Evolutionary conservation across 179 eudicot species (phyloP).

Genomic region (Beta macrorhiza): DNA sequence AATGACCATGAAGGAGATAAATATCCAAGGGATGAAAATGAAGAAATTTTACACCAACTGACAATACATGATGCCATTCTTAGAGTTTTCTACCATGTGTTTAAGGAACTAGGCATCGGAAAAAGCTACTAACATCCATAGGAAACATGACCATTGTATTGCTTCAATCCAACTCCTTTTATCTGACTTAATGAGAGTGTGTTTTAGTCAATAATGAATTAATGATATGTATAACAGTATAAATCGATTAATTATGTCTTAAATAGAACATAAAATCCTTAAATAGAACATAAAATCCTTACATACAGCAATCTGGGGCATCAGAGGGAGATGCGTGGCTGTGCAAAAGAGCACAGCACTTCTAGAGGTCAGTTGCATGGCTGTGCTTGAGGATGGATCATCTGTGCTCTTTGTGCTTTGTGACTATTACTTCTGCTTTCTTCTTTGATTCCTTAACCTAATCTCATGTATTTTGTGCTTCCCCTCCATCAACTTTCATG

Average conservation of each 20-base stretch:
- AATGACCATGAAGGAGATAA: not conserved
- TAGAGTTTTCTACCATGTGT: not conserved
- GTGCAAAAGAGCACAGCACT: not conserved
- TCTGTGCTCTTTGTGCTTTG: too few species aligned
- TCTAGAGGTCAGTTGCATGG: not conserved
- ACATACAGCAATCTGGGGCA: not conserved
- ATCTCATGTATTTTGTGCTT: too few species aligned
- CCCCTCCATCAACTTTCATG: not conserved
- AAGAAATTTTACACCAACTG: not conserved
- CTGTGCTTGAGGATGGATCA: too few species aligned
- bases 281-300: not conserved
- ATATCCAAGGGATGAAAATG: not conserved
- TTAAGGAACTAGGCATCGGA: not conserved
- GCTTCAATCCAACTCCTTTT: not conserved
- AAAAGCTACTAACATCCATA: not conserved
- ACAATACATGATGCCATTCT: not conserved
- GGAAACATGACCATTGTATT: not conserved
- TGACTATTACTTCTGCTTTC: too few species aligned
- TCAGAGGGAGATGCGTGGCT: not conserved
- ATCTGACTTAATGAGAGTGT: not conserved
- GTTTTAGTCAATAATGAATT: not conserved
- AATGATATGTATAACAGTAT: not conserved
- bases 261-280: not conserved
- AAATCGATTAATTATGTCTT: too few species aligned
- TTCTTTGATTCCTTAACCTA: too few species aligned